phyloP scores from a whole-genome alignment of 2,329 filamentous ascomycete species.

The Plectosphaerella plurivora region DNA sequence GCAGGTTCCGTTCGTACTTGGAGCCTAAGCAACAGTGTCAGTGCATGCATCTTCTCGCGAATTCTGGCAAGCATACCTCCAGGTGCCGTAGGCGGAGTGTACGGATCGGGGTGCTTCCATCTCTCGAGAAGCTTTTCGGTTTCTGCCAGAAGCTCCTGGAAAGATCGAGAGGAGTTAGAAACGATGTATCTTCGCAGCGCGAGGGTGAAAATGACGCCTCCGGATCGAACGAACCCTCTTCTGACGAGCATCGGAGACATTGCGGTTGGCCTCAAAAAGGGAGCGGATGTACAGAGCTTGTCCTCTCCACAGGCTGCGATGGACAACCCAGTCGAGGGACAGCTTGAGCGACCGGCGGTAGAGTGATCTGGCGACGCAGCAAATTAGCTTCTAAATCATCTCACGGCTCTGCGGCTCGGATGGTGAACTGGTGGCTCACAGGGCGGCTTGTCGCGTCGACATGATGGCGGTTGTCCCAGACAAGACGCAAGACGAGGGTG shows the following conservation, averaged over 20 bases:
- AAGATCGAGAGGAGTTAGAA: too few relatives aligned
- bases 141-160: constrained; percentile 75
- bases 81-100: constrained; percentile 81
- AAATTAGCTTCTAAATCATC: not conserved
- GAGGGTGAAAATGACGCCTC: too few relatives aligned
- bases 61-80: constrained; percentile 60
- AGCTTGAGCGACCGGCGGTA: constrained; percentile 93
- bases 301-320: constrained; percentile 88
- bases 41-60: not conserved
- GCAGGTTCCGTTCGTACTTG: constrained; percentile 93
- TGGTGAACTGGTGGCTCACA: constrained; percentile 36
- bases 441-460: constrained; percentile 43
- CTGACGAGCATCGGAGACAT: constrained; percentile 78
- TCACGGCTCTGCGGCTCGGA: not conserved
- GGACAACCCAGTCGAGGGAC: constrained; percentile 90
- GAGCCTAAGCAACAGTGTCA: constrained; percentile 55
- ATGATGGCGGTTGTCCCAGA: constrained; percentile 17
- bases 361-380: constrained; percentile 50
- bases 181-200: too few relatives aligned
- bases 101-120: constrained; percentile 98
- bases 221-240: constrained; percentile 60
- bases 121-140: constrained; percentile 83
- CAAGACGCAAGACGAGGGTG: too few relatives aligned
- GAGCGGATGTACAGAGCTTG: constrained; percentile 95
- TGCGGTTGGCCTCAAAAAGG: constrained; percentile 89